Base-by-base conservation (phyloP, 148 eudicot genomes). In the Vaccinium corymbosum region DNA sequence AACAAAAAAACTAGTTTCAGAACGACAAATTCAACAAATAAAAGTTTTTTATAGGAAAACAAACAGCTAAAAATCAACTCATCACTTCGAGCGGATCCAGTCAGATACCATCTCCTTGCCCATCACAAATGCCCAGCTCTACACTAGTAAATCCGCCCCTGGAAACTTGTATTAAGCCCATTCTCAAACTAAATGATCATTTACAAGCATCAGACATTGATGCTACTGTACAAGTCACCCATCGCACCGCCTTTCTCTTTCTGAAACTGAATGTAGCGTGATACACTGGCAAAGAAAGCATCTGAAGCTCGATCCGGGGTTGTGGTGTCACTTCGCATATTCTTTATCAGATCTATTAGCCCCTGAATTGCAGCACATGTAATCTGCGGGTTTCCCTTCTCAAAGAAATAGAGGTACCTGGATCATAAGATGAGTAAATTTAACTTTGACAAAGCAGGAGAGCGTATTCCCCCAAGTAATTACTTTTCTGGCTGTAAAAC, bases 221-320 rank as follows among this genome's bases (percentile, higher is more conserved):
- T 89, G 46, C 92, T 82, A 86, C 84, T 91, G 56, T 91, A 97
- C 85, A 95, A 95, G 77, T 95, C 99, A 74, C 96, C 95, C 92
- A 97, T 93, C 64, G 91, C 88, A 73, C 99, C 98, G 15, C 98
- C 96, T 92, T 97, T 97, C 80, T 95, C 96, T 88, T 95, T 97
- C 90, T 97, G 99, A 85, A 95, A 97, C 84, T 95, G 96, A 82
- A 97, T 95, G 83, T 97, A 95, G 7, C 98, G 92, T 86, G 93
- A 86, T 0, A 94, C 93, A 88, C 98, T 91, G 35, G 92, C 89
- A 84, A 97, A 94, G 87, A 94, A 93, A 80, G 98, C 95, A 85
- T 92, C 88, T 73, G 94, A 86, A 50, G 91, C 90, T 48, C 86
- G 87, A 91, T 90, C 93, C 3, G 88, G 79, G 9, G 91, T 85